A percentile compares a stretch with the other conserved stretches of the same genome.
These are phyloP conservation scores for Apophysomyces elegans DNA, from an alignment of 371 early-diverging fungal species.

Conservation along the genomic window DNA sequence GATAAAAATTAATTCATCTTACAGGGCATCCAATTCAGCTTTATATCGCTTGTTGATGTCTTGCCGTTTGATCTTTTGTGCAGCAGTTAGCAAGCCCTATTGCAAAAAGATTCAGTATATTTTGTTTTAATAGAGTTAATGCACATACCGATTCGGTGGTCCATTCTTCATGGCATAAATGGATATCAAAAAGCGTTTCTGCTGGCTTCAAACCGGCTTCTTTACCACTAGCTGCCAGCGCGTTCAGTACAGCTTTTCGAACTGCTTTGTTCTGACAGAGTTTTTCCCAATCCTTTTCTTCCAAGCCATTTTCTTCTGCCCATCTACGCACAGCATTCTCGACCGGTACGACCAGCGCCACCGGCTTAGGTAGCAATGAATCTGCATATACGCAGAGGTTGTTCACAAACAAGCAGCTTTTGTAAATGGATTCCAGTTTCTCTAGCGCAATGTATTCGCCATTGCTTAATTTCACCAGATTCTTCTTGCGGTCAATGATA, in stretches of 20 bases:
- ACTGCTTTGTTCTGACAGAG: conserved; percentile 26
- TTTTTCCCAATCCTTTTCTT: conserved; percentile 33
- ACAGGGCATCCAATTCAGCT: conserved; percentile 62
- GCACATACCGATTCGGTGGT: conserved; percentile 24
- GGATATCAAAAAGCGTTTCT: conserved; percentile 68
- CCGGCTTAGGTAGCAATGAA: conserved; percentile 63
- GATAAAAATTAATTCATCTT: conserved; percentile 20
- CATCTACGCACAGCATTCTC: conserved; percentile 52
- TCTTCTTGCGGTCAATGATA: conserved; percentile 87
- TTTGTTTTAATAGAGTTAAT: no score
- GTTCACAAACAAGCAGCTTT: conserved; percentile 73
- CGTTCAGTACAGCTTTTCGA: conserved; percentile 38
- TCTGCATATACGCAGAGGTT: conserved; percentile 92
- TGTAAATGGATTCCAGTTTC: conserved; percentile 95
- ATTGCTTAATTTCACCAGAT: conserved; percentile 76
- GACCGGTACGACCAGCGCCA: conserved; percentile 77
- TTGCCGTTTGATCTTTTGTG: conserved; percentile 88
- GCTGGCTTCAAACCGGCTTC: conserved; percentile 66
- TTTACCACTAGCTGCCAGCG: conserved; percentile 46
- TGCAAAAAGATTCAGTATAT: neutral
- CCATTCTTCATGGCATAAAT: conserved; percentile 32
- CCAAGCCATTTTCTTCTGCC: conserved; percentile 32
- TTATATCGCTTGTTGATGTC: conserved; percentile 69
- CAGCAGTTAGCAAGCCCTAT: conserved; percentile 76
- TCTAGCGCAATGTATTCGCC: conserved; percentile 99